A percentile compares a stretch with the other conserved stretches of the same genome.
phyloP scores from a whole-genome alignment of 805 yeast genomes.

The Scheffersomyces amazonensis region DNA sequence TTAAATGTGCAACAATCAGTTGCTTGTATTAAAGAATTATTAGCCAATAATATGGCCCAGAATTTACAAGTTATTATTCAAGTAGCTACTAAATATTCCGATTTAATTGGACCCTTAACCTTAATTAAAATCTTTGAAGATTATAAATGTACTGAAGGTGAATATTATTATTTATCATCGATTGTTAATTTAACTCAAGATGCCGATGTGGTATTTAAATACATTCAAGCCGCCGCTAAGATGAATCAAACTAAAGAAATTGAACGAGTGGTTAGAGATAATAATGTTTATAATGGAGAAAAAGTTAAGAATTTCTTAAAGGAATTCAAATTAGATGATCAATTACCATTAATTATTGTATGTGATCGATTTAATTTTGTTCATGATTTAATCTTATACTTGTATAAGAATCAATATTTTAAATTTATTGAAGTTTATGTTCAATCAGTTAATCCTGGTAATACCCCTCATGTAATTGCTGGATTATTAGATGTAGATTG shows the following conservation, averaged over 20 bases:
- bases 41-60: constrained; percentile 72
- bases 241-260: constrained; percentile 90
- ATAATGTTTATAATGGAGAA: constrained; percentile 92
- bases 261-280: constrained; percentile 93
- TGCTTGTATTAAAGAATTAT: constrained; percentile 81
- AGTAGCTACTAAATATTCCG: constrained; percentile 95
- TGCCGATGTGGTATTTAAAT: constrained; percentile 92
- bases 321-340: constrained; percentile 91
- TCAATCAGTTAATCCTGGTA: constrained; percentile 94
- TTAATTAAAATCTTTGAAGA: constrained; percentile 92
- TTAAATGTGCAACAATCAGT: constrained; percentile 91
- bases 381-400: constrained; percentile 88
- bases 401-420: constrained; percentile 94
- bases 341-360: constrained; percentile 92
- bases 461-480: constrained; percentile 95
- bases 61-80: constrained; percentile 92
- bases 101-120: constrained; percentile 80
- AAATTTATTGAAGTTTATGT: constrained; percentile 97
- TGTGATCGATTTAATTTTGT: constrained; percentile 90
- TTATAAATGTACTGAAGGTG: constrained; percentile 87
- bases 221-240: constrained; percentile 90
- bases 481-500: constrained; percentile 96
- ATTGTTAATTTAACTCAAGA: constrained; percentile 93
- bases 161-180: constrained; percentile 88
- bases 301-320: constrained; percentile 96